These are phyloP conservation scores for Starmerella khaoyaiensis DNA, from an alignment of 805 yeast genomes.

Conservation along the genomic window DNA sequence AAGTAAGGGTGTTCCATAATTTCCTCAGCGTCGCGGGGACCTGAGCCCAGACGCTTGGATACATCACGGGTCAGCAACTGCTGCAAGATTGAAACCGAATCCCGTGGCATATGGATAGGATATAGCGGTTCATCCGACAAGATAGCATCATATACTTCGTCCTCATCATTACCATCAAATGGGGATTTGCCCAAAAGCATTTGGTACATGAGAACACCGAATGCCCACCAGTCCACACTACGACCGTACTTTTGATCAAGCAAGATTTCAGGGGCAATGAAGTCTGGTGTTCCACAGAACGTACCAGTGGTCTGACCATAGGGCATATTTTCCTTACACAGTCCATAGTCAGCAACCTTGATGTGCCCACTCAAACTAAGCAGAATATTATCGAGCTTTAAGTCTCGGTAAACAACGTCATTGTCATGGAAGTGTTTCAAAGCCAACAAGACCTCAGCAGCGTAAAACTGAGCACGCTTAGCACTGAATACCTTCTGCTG, in stretches of 20 bases:
- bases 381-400: slow-evolving; percentile 87
- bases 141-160: slow-evolving; percentile 93
- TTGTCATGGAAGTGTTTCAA: slow-evolving; percentile 87
- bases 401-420: slow-evolving; percentile 91
- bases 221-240: slow-evolving; percentile 99
- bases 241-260: slow-evolving; percentile 86
- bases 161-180: slow-evolving; percentile 92
- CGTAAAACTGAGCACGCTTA: slow-evolving; percentile 89
- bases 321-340: slow-evolving; percentile 92
- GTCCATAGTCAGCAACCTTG: slow-evolving; percentile 92
- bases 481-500: slow-evolving; percentile 83
- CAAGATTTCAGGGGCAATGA: slow-evolving; percentile 97
- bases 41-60: slow-evolving; percentile 64
- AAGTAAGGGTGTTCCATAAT: slow-evolving; percentile 94
- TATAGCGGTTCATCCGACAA: slow-evolving; percentile 91
- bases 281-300: slow-evolving; percentile 98
- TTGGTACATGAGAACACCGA: slow-evolving; percentile 90
- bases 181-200: slow-evolving; percentile 96
- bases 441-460: slow-evolving; percentile 88
- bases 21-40: slow-evolving; percentile 80
- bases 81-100: slow-evolving; percentile 86
- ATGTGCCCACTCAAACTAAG: slow-evolving; percentile 85
- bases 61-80: slow-evolving; percentile 87
- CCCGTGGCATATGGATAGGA: slow-evolving; percentile 95
- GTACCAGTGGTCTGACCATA: slow-evolving; percentile 61